Conservation (phyloP, 768 basidiomycete species). For the Xerocomus spinulosus region DNA sequence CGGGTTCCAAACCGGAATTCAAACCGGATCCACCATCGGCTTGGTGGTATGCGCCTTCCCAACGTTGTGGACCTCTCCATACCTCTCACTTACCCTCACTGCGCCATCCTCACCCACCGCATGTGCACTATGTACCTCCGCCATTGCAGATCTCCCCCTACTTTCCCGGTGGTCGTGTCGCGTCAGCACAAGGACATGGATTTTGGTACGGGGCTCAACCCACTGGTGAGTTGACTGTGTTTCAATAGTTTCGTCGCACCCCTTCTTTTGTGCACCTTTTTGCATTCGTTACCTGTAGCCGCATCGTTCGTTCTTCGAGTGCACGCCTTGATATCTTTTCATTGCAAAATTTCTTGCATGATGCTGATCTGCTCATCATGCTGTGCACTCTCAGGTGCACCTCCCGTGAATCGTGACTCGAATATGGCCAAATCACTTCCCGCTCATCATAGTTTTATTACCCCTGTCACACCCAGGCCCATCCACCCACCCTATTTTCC, state of each 20-base stretch:
- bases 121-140: constrained; percentile 11
- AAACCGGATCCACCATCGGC: constrained; percentile 9
- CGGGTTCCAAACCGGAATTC: constrained; percentile 2
- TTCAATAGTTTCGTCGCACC: not conserved
- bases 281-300: not conserved
- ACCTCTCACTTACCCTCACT: constrained; percentile 2
- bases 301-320: not conserved
- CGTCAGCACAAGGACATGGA: constrained; percentile 14
- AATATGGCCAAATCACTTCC: constrained; percentile 2
- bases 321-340: not conserved
- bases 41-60: constrained; percentile 8
- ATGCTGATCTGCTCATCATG: constrained; percentile 9
- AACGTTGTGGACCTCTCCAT: constrained; percentile 6
- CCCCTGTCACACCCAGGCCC: constrained; percentile 1
- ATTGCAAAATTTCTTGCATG: not conserved
- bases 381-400: constrained; percentile 11
- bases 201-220: constrained; percentile 20
- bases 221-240: constrained; percentile 16
- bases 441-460: constrained; percentile 2
- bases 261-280: not conserved
- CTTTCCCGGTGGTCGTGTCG: constrained; percentile 10
- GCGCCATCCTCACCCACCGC: constrained; percentile 12
- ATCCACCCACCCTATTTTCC: not conserved
- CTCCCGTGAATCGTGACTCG: constrained; percentile 9
- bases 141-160: constrained; percentile 13